Evolutionary conservation across 176 grass and related monocot species (phyloP).

Genomic region (Coix lacrymajobi): DNA sequence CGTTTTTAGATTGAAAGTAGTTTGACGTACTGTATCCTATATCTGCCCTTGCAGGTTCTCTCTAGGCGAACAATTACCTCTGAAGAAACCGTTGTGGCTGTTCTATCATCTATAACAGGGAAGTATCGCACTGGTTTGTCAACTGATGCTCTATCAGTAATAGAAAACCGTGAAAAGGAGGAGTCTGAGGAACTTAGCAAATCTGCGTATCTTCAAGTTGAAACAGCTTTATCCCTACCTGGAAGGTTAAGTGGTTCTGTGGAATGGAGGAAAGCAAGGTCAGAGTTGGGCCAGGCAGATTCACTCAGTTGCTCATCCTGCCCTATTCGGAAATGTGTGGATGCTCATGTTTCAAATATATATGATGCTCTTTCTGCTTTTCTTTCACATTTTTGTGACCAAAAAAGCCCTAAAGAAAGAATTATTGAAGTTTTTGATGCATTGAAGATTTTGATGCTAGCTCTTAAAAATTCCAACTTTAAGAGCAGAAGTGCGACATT

Average conservation of each 20-base stretch:
- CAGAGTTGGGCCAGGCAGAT: conserved; percentile 57
- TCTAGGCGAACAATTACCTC: conserved; percentile 73
- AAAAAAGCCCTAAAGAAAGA: conserved; percentile 44
- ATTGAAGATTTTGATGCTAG: conserved; percentile 47
- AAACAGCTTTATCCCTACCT: conserved; percentile 61
- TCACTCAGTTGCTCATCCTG: conserved; percentile 69
- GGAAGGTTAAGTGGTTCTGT: conserved; percentile 94
- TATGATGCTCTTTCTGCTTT: conserved; percentile 64
- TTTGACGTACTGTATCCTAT: neutral
- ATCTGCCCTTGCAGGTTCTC: conserved; percentile 56
- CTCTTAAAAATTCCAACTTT: conserved; percentile 48
- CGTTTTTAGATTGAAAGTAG: neutral
- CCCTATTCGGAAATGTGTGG: conserved; percentile 70
- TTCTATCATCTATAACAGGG: conserved; percentile 70
- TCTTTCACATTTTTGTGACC: conserved; percentile 43
- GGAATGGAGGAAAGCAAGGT: conserved; percentile 84
- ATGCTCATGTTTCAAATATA: conserved; percentile 86
- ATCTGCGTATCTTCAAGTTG: conserved; percentile 53
- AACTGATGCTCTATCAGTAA: conserved; percentile 35
- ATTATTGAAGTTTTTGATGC: conserved; percentile 39
- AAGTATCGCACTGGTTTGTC: conserved; percentile 57
- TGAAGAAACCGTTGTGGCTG: conserved; percentile 45
- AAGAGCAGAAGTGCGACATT: conserved; percentile 53
- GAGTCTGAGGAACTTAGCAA: conserved; percentile 80
- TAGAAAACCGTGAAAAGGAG: conserved; percentile 59